Conservation (phyloP, 2,329 filamentous ascomycete genomes). For the Chaetomium strumarium region DNA sequence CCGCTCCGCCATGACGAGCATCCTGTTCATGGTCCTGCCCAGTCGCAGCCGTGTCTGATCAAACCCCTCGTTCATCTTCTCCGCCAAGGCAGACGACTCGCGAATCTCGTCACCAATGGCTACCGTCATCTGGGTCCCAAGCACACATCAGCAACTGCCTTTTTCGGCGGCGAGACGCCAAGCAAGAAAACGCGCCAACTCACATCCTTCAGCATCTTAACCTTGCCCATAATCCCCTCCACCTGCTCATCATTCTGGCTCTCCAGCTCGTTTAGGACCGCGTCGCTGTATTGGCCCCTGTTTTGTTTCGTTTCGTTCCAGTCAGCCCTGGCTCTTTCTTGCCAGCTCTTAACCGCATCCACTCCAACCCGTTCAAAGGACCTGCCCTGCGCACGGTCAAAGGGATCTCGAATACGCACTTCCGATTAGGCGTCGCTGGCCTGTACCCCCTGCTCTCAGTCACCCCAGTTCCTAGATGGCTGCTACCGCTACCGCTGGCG, state of each 20-base stretch:
- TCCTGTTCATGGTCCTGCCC: constrained; percentile 90
- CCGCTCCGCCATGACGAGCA: constrained; percentile 90
- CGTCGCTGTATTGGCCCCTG: constrained; percentile 87
- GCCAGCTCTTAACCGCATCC: neutral
- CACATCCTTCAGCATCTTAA: constrained; percentile 83
- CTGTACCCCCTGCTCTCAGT: constrained; percentile 43
- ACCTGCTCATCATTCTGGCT: constrained; percentile 91
- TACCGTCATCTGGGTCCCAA: constrained; percentile 62
- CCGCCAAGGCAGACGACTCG: constrained; percentile 77
- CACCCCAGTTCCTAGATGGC: constrained; percentile 30
- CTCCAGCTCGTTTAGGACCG: constrained; percentile 87
- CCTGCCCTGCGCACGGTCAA: no score
- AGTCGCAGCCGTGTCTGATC: constrained; percentile 76
- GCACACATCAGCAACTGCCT: neutral
- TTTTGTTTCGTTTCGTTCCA: neutral
- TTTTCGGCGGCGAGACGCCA: neutral
- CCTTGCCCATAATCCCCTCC: constrained; percentile 85
- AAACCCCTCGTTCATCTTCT: constrained; percentile 95
- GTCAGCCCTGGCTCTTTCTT: neutral
- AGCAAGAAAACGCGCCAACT: constrained; percentile 30
- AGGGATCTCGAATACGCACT: constrained; percentile 37
- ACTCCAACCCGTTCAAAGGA: neutral
- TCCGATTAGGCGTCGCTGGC: constrained; percentile 65
- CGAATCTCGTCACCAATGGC: constrained; percentile 95
- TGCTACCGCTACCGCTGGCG: constrained; percentile 29